Evolutionary conservation across 1,284 basidiomycete species (phyloP).

Genomic region (Fomes fomentarius): DNA sequence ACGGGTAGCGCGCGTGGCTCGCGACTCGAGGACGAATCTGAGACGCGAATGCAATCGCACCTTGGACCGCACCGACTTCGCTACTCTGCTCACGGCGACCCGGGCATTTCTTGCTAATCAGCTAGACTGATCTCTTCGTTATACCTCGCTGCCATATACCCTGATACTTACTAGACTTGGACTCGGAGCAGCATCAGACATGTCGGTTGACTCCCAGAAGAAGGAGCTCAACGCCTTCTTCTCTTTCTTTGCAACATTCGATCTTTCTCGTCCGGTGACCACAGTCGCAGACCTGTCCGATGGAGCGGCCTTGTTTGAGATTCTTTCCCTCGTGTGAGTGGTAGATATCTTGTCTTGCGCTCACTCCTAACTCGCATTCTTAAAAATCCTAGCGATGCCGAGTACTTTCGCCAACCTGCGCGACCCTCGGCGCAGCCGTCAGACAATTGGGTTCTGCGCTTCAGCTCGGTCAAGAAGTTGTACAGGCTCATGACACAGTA

Average conservation of each 20-base stretch:
- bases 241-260: slow-evolving; percentile 76
- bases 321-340: slow-evolving; percentile 68
- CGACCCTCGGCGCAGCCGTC: slow-evolving; percentile 61
- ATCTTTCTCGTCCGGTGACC: slow-evolving; percentile 62
- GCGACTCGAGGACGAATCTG: background rate
- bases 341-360: background rate
- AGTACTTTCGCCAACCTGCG: slow-evolving; percentile 72
- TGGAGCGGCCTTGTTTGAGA: slow-evolving; percentile 71
- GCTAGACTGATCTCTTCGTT: slow-evolving; percentile 8
- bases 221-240: slow-evolving; percentile 79
- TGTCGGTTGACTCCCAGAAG: slow-evolving; percentile 50
- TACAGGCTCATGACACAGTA: slow-evolving; percentile 90
- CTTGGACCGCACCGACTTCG: background rate
- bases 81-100: slow-evolving; percentile 15
- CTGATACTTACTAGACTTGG: slow-evolving; percentile 15
- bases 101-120: background rate
- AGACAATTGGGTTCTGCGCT: slow-evolving; percentile 91
- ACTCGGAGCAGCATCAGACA: slow-evolving; percentile 26
- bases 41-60: slow-evolving; percentile 3
- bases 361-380: slow-evolving; percentile 5
- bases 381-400: slow-evolving; percentile 64
- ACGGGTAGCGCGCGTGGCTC: background rate
- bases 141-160: slow-evolving; percentile 24
- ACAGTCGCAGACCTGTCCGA: slow-evolving; percentile 72
- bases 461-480: slow-evolving; percentile 80